These are phyloP conservation scores for Laetiporus sulphureus DNA, from an alignment of 1,284 basidiomycete genomes.

Conservation along the genomic window DNA sequence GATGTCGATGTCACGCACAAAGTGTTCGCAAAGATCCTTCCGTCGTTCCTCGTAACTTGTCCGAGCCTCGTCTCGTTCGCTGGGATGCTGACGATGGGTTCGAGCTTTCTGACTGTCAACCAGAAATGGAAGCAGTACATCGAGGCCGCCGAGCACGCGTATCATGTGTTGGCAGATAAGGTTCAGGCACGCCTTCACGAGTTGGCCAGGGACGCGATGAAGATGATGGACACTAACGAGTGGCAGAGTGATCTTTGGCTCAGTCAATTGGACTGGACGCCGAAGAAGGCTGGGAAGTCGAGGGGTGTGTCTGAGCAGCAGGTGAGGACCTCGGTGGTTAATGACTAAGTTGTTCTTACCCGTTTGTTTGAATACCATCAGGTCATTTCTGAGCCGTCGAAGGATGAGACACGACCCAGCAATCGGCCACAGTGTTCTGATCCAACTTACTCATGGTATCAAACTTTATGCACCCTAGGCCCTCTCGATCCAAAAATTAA, in stretches of 20 bases:
- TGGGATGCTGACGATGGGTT: constrained; percentile 89
- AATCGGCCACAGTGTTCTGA: too few relatives aligned
- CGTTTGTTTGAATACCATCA: too few relatives aligned
- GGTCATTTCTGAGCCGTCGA: too few relatives aligned
- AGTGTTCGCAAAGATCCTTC: constrained; percentile 79
- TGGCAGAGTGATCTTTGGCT: constrained; percentile 86
- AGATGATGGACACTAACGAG: constrained; percentile 34
- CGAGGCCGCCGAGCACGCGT: constrained; percentile 73
- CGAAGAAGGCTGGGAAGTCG: constrained; percentile 74
- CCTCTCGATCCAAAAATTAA: constrained; percentile 48
- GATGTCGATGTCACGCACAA: constrained; percentile 86
- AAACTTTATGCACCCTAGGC: constrained; percentile 42
- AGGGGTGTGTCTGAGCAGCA: constrained; percentile 40
- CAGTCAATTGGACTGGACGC: constrained; percentile 92
- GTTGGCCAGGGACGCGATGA: constrained; percentile 61
- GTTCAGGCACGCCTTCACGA: constrained; percentile 64
- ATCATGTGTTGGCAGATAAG: constrained; percentile 68
- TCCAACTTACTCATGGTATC: constrained; percentile 77
- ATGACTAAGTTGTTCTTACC: neutral
- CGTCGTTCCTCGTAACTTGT: constrained; percentile 78
- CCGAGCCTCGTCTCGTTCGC: constrained; percentile 93
- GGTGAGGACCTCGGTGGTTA: constrained; percentile 3
- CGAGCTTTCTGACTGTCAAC: constrained; percentile 88
- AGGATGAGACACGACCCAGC: constrained; percentile 50
- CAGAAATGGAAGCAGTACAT: constrained; percentile 85